Evolutionary conservation across 2,329 filamentous ascomycete species (phyloP), one percentile per base, ranked within the genome.

Genomic region (Penicillium hordei): DNA sequence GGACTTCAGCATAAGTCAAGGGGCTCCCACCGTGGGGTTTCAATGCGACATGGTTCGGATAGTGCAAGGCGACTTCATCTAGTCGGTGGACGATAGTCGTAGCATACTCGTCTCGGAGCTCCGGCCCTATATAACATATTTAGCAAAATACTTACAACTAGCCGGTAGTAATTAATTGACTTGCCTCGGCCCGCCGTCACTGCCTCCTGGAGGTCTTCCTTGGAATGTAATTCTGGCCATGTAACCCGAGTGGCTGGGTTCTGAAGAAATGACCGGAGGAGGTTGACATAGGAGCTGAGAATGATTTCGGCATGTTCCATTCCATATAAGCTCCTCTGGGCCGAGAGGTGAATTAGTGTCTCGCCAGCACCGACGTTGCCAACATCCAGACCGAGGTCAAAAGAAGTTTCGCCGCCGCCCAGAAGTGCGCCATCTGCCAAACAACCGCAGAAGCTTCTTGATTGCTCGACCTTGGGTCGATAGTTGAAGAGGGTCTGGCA

Each of bases 401-500:
- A 75, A 7, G 67, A 62, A 3, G 66, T 69, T 7, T 59, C 58
- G 13, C 68, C 70, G n/a, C 33, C 53, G 1, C 59, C 45, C n/a
- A 61, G 52, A 7, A 61, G 42, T 8, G 59, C 52, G 3, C 60
- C 62, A 8, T 65, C 43, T 2, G 63, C 55, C 13, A 48, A 10
- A 23, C 57, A 60, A 7, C 62, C 61, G 27, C 65, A 64, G 29
- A 66, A 64, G 21, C 34, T 68, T 48, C 70, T 59, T 43, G 67
- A 70, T 45, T 74, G 69, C 4, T 70, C 60, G 4, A 62, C 56
- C 0, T 68, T 69, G 31, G 73, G 72, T 6, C 78, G 72, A 62
- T 83, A 83, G 65, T 83, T 75, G 39, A 83, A 61, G 21, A 78
- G 75, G 0, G 69, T 74, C 63, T 85, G 83, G 70, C 83, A 84